Conservation (phyloP, 768 basidiomycete genomes). For the Boletales sp. region DNA sequence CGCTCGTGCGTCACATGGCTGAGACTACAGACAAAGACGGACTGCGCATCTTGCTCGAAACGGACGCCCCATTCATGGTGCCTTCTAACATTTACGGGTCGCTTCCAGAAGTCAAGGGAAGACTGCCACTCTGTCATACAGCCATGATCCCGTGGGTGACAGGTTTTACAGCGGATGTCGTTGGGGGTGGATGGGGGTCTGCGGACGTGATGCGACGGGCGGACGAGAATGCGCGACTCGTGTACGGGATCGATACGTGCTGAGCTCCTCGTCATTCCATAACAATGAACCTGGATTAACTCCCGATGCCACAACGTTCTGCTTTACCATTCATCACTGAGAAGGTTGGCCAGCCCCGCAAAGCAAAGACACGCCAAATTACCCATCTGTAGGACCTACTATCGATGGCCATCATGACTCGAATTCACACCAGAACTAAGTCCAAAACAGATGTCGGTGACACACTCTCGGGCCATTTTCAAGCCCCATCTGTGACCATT, state of each 20-base stretch:
- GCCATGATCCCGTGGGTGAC: conserved; percentile 88
- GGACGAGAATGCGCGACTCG: conserved; percentile 55
- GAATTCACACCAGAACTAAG: no score
- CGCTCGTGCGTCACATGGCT: no score
- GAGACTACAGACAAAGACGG: conserved; percentile 20
- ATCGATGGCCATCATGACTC: no score
- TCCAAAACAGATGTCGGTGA: no score
- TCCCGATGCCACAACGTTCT: no score
- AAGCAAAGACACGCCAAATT: no score
- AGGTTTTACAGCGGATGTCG: conserved; percentile 57
- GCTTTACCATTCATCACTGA: no score
- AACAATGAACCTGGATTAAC: no score
- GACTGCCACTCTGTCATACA: conserved; percentile 68
- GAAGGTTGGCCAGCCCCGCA: no score
- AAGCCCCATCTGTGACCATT: no score
- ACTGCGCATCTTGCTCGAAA: conserved; percentile 66
- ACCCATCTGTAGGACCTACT: no score
- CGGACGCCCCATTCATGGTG: conserved; percentile 87
- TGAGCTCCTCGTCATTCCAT: background rate
- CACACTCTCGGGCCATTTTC: no score
- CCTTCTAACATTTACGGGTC: conserved; percentile 68
- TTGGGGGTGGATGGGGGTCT: conserved; percentile 45
- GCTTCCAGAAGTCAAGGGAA: conserved; percentile 49
- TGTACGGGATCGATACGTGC: conserved; percentile 47
- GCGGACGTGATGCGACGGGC: conserved; percentile 58